These are phyloP conservation scores for Gastrolobium villosum DNA, from an alignment of 306 rosid genomes.

Conservation along the genomic window DNA sequence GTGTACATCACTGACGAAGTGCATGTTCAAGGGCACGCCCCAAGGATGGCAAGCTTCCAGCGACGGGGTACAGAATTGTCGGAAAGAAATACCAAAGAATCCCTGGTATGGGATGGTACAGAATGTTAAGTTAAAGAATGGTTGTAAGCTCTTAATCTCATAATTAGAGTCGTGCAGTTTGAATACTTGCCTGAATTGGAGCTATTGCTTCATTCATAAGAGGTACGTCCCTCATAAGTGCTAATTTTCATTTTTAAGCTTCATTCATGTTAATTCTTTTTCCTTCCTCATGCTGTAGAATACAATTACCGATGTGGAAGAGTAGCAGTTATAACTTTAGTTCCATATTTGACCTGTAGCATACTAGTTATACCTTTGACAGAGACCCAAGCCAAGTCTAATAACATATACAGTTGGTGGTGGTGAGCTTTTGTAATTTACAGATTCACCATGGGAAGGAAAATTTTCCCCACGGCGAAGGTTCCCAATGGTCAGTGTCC, in stretches of 20 bases:
- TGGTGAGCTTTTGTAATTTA: conserved; percentile 50
- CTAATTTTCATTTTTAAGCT: no score
- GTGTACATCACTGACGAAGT: no score
- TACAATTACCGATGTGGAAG: neutral
- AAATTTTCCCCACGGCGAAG: conserved; percentile 59
- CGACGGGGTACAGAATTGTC: no score
- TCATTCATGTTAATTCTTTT: no score
- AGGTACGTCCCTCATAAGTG: no score
- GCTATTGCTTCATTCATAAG: no score
- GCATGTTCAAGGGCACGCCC: no score
- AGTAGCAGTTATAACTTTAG: neutral
- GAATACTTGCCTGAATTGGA: no score
- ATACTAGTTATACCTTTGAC: conserved; percentile 37
- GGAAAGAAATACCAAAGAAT: no score
- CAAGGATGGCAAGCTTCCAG: no score
- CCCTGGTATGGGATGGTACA: no score
- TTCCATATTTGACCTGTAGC: conserved; percentile 9
- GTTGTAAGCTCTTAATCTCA: conserved; percentile 1
- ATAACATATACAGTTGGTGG: conserved; percentile 57
- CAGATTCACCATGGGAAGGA: conserved; percentile 59
- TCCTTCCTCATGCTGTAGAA: neutral
- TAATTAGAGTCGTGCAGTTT: no score
- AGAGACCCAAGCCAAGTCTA: conserved; percentile 43
- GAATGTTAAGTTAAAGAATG: neutral
- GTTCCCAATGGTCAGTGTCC: conserved; percentile 54